These are phyloP conservation scores for Spencermartinsiella ligniputridi DNA, from an alignment of 1,139 yeast genomes.

Conservation along the genomic window DNA sequence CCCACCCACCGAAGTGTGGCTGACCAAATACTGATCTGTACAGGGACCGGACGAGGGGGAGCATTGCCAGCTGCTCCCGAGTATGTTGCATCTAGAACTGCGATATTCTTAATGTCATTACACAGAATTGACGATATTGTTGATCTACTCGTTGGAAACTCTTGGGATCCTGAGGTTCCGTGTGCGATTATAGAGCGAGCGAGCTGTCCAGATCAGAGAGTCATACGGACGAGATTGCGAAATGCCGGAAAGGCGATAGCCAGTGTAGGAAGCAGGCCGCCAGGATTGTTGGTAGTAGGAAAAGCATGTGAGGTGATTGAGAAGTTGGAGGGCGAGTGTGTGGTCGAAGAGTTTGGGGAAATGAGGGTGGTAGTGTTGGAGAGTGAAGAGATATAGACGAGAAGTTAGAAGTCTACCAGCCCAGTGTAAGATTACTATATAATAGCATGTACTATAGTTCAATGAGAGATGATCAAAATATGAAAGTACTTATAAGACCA, in stretches of 20 bases:
- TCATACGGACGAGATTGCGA: constrained; percentile 67
- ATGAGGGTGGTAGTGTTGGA: no score
- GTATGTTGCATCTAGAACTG: constrained; percentile 67
- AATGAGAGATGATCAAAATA: no score
- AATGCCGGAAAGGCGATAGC: constrained; percentile 70
- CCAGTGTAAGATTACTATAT: no score
- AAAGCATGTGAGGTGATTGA: constrained; percentile 60
- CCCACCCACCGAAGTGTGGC: constrained; percentile 92
- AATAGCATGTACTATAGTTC: no score
- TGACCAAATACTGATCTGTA: constrained; percentile 87
- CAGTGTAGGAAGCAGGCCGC: constrained; percentile 86
- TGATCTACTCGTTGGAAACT: constrained; percentile 48
- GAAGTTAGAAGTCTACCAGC: no score
- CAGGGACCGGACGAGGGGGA: constrained; percentile 93
- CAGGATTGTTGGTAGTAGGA: constrained; percentile 85
- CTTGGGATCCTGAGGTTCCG: constrained; percentile 72
- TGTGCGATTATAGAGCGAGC: constrained; percentile 89
- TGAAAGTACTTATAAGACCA: no score
- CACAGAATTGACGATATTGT: constrained; percentile 74
- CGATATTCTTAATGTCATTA: constrained; percentile 85
- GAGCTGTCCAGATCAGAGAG: constrained; percentile 87
- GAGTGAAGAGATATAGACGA: no score
- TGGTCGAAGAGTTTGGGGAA: constrained; percentile 1
- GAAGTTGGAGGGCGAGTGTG: constrained; percentile 18
- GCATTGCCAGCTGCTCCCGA: constrained; percentile 75